Conservation (phyloP, 805 yeast genomes). For the Kregervanrija pseudodelftensis region DNA sequence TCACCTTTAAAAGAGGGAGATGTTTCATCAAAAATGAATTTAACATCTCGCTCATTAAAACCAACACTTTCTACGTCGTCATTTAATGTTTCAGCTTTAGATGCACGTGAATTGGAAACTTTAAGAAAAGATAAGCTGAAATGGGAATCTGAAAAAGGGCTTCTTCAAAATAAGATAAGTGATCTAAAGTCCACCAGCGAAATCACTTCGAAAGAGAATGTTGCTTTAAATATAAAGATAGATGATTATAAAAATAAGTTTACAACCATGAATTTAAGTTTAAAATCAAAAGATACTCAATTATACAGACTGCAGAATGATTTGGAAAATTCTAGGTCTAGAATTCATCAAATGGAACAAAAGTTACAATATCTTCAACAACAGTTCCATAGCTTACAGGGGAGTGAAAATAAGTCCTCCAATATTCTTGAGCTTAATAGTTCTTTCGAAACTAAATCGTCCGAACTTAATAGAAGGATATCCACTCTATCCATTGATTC, state of each 20-base stretch:
- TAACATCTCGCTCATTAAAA: constrained; percentile 23
- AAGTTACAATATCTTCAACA: constrained; percentile 13
- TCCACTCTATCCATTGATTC: constrained; percentile 28
- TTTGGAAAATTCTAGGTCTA: constrained; percentile 48
- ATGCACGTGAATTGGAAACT: constrained; percentile 40
- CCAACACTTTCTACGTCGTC: constrained; percentile 12
- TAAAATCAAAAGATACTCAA: constrained; percentile 67
- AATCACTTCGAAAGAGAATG: constrained; percentile 28
- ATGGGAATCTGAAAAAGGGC: constrained; percentile 34
- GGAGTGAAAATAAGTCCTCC: background rate
- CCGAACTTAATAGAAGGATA: constrained; percentile 27
- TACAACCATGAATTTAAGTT: constrained; percentile 40
- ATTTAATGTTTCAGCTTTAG: constrained; percentile 16
- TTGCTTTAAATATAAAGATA: constrained; percentile 26
- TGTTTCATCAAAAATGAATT: constrained; percentile 15
- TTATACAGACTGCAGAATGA: constrained; percentile 54
- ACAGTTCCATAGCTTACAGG: constrained; percentile 3
- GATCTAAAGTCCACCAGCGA: constrained; percentile 25
- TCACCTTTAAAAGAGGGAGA: constrained; percentile 49
- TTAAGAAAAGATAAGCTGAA: constrained; percentile 47
- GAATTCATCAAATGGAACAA: constrained; percentile 29
- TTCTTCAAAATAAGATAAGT: constrained; percentile 23
- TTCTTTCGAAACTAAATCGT: constrained; percentile 7
- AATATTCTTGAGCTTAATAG: background rate
- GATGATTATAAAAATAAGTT: constrained; percentile 43